Base-by-base conservation (phyloP, 306 rosid species). In the Prunus kanzakura region DNA sequence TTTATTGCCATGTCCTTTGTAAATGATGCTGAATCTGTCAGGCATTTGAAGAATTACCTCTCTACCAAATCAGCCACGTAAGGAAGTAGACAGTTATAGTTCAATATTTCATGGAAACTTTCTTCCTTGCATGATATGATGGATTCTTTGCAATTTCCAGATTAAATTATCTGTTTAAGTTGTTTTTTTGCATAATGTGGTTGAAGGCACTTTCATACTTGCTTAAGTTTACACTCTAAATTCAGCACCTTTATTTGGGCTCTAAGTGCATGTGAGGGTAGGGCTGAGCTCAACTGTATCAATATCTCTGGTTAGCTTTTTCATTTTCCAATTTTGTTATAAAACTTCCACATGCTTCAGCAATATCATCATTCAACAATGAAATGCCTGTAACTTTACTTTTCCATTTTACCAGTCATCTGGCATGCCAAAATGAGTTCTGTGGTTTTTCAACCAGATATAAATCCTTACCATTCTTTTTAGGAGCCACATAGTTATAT, bases 1-100 rank as follows among this genome's bases (percentile, higher is more conserved):
- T 89, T 88, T 67, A 81, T 93, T 78, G 97, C 98, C 74, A 76
- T 93, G 87, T 93, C 98, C 51, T 93, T 91, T 66, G 91, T 90
- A 71, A 93, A 88, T 62, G 75, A 78, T 35, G 90, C 96, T 22
- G 90, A 81, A 65, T 81, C 93, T 72, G 81, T 91, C 49, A 78
- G 71, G 84, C 88, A 88, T 78, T 75, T 93, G 60, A 91, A 91
- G 85, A 86, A 81, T 67, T 90, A 90, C 73, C 87, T 93, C 73
- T 79, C 87, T 46, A 64, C 84, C 70, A 89, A 88, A 86, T 88
- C 93, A 79, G 76, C 88, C 77, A 85, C 78, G 96, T 93, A 87
- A 88, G 93, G 35, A 77, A 71, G 76, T 73, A 51, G 52, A 64
- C 41, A 46, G 62, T 69, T 70, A 74, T 41, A 54, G 74, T 16